A percentile compares a stretch with the other conserved stretches of the same genome.
Evolutionary conservation across 1,284 basidiomycete genomes (phyloP).

Genomic region (Cutaneotrichosporon mucoides): DNA sequence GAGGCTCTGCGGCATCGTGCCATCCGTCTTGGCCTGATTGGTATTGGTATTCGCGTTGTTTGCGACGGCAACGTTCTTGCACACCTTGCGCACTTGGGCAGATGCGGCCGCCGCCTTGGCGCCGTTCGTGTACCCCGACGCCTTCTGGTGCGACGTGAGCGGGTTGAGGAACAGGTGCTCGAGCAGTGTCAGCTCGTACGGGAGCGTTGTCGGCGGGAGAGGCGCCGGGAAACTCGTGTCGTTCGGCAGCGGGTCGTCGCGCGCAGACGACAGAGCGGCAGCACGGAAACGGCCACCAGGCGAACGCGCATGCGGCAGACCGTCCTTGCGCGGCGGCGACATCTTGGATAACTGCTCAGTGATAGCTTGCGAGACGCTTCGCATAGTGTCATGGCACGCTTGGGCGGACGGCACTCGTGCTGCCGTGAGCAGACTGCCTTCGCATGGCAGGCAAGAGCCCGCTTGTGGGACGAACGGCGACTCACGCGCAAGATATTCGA

Average conservation of each 20-base stretch:
- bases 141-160: conserved; percentile 46
- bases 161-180: conserved; percentile 51
- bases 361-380: conserved; percentile 44
- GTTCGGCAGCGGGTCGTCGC: conserved; percentile 38
- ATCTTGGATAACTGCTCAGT: conserved; percentile 42
- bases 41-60: background rate
- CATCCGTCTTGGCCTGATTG: background rate
- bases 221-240: conserved; percentile 44
- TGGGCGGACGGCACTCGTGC: conserved; percentile 48
- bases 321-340: conserved; percentile 20
- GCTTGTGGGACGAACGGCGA: conserved; percentile 1
- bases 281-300: conserved; percentile 29
- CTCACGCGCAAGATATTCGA: conserved; percentile 49
- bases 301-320: conserved; percentile 15
- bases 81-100: background rate
- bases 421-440: conserved; percentile 12
- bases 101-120: conserved; percentile 15
- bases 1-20: conserved; percentile 18
- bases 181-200: conserved; percentile 48
- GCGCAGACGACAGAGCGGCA: conserved; percentile 40
- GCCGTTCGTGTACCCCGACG: conserved; percentile 46
- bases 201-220: conserved; percentile 41
- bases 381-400: conserved; percentile 49
- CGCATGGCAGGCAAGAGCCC: background rate
- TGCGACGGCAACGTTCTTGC: background rate